Evolutionary conservation across 2,329 filamentous ascomycete species (phyloP), one percentile per base, ranked within the genome.

Genomic region (Coniochaeta prunicola): DNA sequence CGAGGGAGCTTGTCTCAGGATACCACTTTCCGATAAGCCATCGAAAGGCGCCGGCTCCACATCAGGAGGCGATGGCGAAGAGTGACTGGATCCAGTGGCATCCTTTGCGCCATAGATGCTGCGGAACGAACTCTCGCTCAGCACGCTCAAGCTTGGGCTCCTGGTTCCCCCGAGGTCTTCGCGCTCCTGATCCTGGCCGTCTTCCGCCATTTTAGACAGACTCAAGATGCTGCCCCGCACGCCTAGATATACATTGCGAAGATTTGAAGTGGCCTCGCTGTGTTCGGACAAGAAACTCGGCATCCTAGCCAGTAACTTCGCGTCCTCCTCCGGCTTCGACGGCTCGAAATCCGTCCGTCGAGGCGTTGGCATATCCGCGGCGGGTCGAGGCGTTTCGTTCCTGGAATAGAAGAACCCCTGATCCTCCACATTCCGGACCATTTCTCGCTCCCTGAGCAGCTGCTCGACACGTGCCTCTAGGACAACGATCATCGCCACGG

Each of bases 101-200:
- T 64, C 58, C 61, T 77, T 78, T 26, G 75, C 70, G 2, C 85
- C 85, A 58, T 89, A 89, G 0, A 89, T 75, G 64, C 85, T 88
- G 24, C 81, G 64, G 64, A 89, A 88, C 0, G 85, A 88, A 67
- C 85, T 88, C 68, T 88, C 85, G 63, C 85, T 88, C 61, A 89
- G 70, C 13, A 88, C 76, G 63, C 86, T 88, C 56, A 88, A 71
- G 34, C 79, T 81, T 3, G 86, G 85, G 63, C 85, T 89, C 30
- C 74, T 75, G 60, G 82, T 66, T 48, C 74, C 74, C 57, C 74
- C 76, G 61, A 81, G 66, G 42, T 73, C 75, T 48, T 73, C 68
- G 56, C 64, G 57, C 17, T 69, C 65, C 26, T 59, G 67, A 26
- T 74, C 71, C 15, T 69, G 67, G 2, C 68, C 65, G 31, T 75